Percentiles rank a stretch among this genome's conserved stretches.
Evolutionary conservation across 805 yeast species (phyloP).

Genomic region (Saccharomyces paradoxus): DNA sequence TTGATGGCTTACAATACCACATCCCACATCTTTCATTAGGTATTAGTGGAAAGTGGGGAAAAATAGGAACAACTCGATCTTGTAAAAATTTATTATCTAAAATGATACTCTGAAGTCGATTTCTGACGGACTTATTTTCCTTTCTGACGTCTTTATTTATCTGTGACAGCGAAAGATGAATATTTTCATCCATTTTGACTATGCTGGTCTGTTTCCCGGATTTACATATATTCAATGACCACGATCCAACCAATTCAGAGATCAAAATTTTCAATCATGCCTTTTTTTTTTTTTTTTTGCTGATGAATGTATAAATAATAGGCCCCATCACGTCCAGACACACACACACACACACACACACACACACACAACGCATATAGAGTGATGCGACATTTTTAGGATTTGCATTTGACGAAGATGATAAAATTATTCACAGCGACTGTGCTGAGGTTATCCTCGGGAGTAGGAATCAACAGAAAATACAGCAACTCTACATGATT

Average conservation of each 20-base stretch:
- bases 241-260: neutral
- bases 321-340: neutral
- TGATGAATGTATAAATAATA: neutral
- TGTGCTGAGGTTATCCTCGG: too few species aligned
- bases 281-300: neutral
- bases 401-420: too few species aligned
- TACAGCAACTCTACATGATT: too few species aligned
- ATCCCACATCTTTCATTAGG: constrained; percentile 83
- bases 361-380: too few species aligned
- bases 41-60: constrained; percentile 40
- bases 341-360: neutral
- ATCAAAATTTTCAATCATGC: neutral
- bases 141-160: constrained; percentile 39
- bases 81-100: constrained; percentile 50
- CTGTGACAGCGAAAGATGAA: constrained; percentile 8
- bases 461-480: too few species aligned
- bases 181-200: constrained; percentile 5
- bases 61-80: constrained; percentile 23
- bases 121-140: constrained; percentile 44
- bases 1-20: constrained; percentile 61
- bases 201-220: neutral
- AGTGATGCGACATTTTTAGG: too few species aligned
- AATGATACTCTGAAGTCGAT: constrained; percentile 64
- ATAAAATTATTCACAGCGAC: too few species aligned
- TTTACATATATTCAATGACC: neutral